phyloP scores from a whole-genome alignment of 352 stramenopile species.

The Phytophthora ohioensis region DNA sequence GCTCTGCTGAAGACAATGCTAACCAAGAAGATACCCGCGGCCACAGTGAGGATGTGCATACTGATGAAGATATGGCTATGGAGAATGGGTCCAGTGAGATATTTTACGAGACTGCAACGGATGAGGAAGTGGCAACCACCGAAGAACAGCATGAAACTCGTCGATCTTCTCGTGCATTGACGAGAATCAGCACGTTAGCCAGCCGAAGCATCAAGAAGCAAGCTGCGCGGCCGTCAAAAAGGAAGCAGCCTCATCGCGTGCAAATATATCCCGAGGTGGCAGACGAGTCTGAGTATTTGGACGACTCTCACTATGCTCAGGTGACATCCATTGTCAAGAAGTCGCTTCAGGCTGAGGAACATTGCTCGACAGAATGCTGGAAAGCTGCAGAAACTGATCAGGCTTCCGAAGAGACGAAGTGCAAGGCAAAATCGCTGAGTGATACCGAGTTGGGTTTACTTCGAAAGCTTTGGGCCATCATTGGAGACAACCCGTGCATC shows the following conservation, averaged over 20 bases:
- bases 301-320: conserved; percentile 61
- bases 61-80: conserved; percentile 24
- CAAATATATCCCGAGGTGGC: conserved; percentile 38
- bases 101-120: conserved; percentile 27
- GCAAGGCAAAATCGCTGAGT: conserved; percentile 12
- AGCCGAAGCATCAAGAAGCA: conserved; percentile 62
- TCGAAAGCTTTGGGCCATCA: conserved; percentile 58
- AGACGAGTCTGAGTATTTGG: conserved; percentile 74
- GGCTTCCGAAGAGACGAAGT: conserved; percentile 8
- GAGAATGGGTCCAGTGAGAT: conserved; percentile 16
- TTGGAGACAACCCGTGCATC: conserved; percentile 76
- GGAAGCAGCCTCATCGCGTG: conserved; percentile 36
- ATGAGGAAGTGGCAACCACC: conserved; percentile 25
- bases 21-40: conserved; percentile 13
- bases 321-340: conserved; percentile 55
- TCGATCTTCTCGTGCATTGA: conserved; percentile 65
- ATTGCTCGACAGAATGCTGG: conserved; percentile 58
- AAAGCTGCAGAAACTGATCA: conserved; percentile 28
- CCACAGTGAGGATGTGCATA: conserved; percentile 19
- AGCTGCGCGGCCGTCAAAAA: conserved; percentile 25
- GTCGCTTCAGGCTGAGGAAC: conserved; percentile 39
- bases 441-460: conserved; percentile 62
- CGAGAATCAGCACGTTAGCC: conserved; percentile 63
- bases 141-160: conserved; percentile 49
- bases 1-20: conserved; percentile 18